phyloP scores from a whole-genome alignment of 352 stramenopile genomes.

The Globisporangium recalcitrans region DNA sequence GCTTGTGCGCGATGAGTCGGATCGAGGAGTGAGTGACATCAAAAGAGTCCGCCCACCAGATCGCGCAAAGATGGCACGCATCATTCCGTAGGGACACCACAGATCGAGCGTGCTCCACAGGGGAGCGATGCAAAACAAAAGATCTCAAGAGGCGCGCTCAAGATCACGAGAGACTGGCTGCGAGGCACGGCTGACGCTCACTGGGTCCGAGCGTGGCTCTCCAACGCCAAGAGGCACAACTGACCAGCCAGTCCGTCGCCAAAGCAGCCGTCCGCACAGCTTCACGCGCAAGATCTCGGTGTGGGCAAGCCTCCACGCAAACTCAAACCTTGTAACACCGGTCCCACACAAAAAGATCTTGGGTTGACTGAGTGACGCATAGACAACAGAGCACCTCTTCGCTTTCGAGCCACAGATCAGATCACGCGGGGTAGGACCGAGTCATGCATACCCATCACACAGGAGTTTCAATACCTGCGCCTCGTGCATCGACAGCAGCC shows the following conservation, averaged over 20 bases:
- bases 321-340: neutral
- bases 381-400: neutral
- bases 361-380: neutral
- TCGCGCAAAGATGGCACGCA: neutral
- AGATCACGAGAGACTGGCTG: neutral
- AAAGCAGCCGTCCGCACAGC: neutral
- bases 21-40: neutral
- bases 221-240: neutral
- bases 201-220: neutral
- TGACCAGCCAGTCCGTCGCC: neutral
- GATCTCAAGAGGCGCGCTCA: neutral
- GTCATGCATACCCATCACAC: neutral
- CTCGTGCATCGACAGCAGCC: neutral
- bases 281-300: neutral
- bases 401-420: neutral
- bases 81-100: neutral
- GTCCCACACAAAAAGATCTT: neutral
- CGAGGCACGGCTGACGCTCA: neutral
- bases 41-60: neutral
- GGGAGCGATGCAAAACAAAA: neutral
- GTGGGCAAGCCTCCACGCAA: neutral
- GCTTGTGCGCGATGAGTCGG: neutral
- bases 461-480: neutral
- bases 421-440: neutral
- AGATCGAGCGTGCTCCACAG: neutral